Base-by-base conservation (phyloP, 2,329 filamentous ascomycete genomes). In the Trichoderma arundinaceum region DNA sequence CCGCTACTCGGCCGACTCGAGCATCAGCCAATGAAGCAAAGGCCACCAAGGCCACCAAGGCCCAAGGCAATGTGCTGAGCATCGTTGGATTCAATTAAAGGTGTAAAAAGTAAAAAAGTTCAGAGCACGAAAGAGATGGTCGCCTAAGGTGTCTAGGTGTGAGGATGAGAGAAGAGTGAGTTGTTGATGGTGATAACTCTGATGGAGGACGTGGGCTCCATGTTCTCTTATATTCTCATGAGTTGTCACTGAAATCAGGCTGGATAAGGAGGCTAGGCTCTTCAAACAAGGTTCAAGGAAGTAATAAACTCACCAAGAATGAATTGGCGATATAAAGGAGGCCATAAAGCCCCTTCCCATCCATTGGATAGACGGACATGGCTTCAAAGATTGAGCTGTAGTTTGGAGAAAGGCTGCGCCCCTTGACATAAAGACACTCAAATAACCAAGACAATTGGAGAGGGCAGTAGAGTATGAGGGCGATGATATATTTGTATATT, bases 11-110 rank as follows among this genome's bases (percentile, higher is more conserved):
- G 35, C 68, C 68, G 39, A 73, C 68, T 15, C 69, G 71, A 49
- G 75, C 76, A 17, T 75, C 69, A 7, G 68, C 69, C n/a, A 73
- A 22, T 44, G 72, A 65, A 17, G 71, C 69, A 43, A 74, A 65
- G 35, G 71, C 73, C 67, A 78, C 62, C 33, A 72, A 28, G 53
- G 72, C 70, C 69, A 71, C 62, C 33, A 72, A 28, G 53, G 72
- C 70, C 69, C 71, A 71, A 15, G 71, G 65, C 39, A 71, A 19
- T 56, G 71, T 64, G 51, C 68, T 72, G 65, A 73, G 68, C 74
- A 75, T 43, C 5, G 6, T 2, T 8, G 35, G 9, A 17, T 2
- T 22, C 2, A 3, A 5, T 1, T 28, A 0, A 1, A 2, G 8
- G 9, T 6, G 15, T 33, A 2, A 4, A 17, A n/a, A 10, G 1